Evolutionary conservation across 306 rosid species (phyloP).

Genomic region (Astragalus membranaceus): DNA sequence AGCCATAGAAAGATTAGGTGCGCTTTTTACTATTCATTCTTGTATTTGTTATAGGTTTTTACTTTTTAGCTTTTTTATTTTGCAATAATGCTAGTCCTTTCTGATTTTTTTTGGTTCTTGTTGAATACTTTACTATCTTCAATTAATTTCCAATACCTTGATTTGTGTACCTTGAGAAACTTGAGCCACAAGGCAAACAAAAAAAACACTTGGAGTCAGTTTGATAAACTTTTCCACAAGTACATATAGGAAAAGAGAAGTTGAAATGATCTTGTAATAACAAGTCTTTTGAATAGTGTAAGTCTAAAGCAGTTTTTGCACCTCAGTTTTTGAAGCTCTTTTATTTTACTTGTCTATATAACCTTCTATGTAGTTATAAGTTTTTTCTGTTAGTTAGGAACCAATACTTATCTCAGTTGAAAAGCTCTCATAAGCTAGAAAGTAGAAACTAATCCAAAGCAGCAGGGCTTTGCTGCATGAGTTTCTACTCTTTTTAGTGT

Average conservation of each 20-base stretch:
- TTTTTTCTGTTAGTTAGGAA: not conserved
- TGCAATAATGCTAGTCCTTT: not conserved
- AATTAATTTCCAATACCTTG: not conserved
- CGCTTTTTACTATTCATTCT: not conserved
- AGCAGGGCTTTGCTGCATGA: not conserved
- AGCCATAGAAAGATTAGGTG: conserved; percentile 91
- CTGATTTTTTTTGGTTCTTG: not conserved
- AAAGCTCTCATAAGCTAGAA: not conserved
- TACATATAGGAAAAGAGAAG: not conserved
- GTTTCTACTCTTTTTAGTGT: not conserved
- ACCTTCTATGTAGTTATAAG: not conserved
- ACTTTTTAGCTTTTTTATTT: not conserved
- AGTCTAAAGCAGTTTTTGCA: not conserved
- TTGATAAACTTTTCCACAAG: not conserved
- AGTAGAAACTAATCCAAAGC: not conserved
- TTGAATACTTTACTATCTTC: not conserved
- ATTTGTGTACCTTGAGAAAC: not conserved
- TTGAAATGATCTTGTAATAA: not conserved
- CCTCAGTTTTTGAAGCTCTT: not conserved
- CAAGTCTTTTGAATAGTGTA: not conserved
- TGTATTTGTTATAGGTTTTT: not conserved
- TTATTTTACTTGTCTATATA: not conserved
- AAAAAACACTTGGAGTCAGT: not conserved
- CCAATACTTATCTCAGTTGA: not conserved
- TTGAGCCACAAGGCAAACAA: not conserved